These are phyloP conservation scores for Globisporangium irregulare DNA, from an alignment of 352 stramenopile species.

Conservation along the genomic window DNA sequence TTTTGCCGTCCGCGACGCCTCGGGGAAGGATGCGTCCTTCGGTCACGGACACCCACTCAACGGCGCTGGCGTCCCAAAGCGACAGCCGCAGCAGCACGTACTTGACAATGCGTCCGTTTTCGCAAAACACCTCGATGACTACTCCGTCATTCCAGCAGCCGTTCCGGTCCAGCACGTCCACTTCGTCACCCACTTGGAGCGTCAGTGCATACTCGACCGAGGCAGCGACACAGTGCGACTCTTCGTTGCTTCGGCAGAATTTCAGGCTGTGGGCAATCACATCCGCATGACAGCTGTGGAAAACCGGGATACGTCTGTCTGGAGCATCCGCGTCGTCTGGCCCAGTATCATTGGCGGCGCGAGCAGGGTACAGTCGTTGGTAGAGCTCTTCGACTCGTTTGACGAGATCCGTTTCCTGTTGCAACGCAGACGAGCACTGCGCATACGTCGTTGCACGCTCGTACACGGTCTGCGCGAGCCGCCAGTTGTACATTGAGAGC, in stretches of 20 bases:
- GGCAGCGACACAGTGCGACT: conserved; percentile 37
- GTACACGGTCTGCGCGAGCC: conserved; percentile 49
- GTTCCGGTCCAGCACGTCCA: conserved; percentile 78
- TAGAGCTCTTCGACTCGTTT: conserved; percentile 60
- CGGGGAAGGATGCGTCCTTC: conserved; percentile 73
- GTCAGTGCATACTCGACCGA: conserved; percentile 70
- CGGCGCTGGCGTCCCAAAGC: conserved; percentile 49
- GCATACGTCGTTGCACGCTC: conserved; percentile 54
- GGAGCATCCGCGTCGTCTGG: conserved; percentile 8
- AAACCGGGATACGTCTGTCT: conserved; percentile 16
- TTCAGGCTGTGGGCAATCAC: conserved; percentile 48
- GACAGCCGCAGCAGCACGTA: conserved; percentile 67
- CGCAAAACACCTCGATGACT: conserved; percentile 55
- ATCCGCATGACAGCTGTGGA: conserved; percentile 43
- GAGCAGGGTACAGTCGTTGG: conserved; percentile 42
- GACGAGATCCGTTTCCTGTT: conserved; percentile 36
- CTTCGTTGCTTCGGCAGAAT: conserved; percentile 18
- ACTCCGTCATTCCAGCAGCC: conserved; percentile 82
- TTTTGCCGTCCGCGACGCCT: conserved; percentile 53
- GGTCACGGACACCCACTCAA: conserved; percentile 68
- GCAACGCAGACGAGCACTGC: conserved; percentile 47
- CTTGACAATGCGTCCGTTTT: conserved; percentile 37
- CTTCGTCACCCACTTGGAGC: conserved; percentile 53
- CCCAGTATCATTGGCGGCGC: neutral
- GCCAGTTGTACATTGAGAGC: conserved; percentile 74